Percentiles rank a stretch among this genome's conserved stretches.
Evolutionary conservation across 148 eudicot genomes (phyloP).

Genomic region (Rhododendron williamsianum): DNA sequence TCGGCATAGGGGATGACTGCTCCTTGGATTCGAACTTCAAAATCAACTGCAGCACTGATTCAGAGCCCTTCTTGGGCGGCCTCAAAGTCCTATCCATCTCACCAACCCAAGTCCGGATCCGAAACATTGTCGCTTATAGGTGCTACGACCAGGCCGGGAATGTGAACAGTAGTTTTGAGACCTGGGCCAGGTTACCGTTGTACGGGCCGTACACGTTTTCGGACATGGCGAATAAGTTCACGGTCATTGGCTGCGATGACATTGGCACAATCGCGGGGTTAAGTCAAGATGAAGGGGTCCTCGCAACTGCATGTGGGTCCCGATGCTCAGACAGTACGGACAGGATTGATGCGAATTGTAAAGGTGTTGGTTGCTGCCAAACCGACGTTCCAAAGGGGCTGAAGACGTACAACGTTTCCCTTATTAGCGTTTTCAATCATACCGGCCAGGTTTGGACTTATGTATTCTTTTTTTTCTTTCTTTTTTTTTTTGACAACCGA

Average conservation of each 20-base stretch:
- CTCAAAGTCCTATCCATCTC: too few species aligned
- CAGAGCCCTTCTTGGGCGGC: too few species aligned
- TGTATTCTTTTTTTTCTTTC: too few species aligned
- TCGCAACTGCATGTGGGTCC: constrained; percentile 18
- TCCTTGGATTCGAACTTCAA: too few species aligned
- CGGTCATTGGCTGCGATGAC: constrained; percentile 40
- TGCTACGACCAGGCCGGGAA: constrained; percentile 23
- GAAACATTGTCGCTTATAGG: background rate
- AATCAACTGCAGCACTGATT: too few species aligned
- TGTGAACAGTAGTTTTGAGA: background rate
- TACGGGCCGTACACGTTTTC: constrained; percentile 14
- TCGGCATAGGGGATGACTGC: too few species aligned
- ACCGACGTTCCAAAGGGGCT: too few species aligned
- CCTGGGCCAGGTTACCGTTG: background rate
- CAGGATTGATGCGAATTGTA: constrained; percentile 14
- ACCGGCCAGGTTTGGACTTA: too few species aligned
- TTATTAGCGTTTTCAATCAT: too few species aligned
- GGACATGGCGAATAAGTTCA: constrained; percentile 28
- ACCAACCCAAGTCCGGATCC: background rate
- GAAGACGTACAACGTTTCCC: too few species aligned
- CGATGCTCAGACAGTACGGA: constrained; percentile 11
- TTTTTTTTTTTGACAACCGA: too few species aligned
- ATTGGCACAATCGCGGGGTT: background rate
- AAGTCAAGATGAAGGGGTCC: background rate
- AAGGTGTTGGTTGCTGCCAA: constrained; percentile 15